These are phyloP conservation scores for Xylariaceae sp. DNA, from an alignment of 2,329 filamentous ascomycete species.

Conservation along the genomic window DNA sequence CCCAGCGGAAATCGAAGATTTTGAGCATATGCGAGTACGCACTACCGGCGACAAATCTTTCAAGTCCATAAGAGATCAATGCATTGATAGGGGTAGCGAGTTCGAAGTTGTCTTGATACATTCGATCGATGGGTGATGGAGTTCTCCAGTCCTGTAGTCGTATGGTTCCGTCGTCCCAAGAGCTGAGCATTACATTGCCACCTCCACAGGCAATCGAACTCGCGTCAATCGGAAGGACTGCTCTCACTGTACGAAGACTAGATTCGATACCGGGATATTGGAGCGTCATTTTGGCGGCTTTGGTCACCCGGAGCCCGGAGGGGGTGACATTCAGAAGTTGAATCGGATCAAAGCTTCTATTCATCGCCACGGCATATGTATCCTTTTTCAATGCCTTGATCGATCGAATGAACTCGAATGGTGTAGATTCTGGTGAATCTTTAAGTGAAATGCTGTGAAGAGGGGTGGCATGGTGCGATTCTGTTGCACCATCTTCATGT, in stretches of 20 bases:
- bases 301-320: conserved; percentile 38
- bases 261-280: conserved; percentile 25
- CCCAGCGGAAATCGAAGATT: conserved; percentile 53
- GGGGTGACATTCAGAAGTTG: conserved; percentile 45
- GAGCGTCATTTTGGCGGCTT: conserved; percentile 31
- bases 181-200: conserved; percentile 43
- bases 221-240: conserved; percentile 42
- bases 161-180: conserved; percentile 52
- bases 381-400: conserved; percentile 45
- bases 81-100: conserved; percentile 43
- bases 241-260: conserved; percentile 36
- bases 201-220: conserved; percentile 30
- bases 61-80: conserved; percentile 46
- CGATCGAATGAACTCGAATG: conserved; percentile 29
- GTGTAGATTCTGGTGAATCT: conserved; percentile 8
- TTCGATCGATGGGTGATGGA: conserved; percentile 40
- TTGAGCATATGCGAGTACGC: conserved; percentile 41
- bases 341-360: conserved; percentile 39
- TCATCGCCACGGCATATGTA: conserved; percentile 43
- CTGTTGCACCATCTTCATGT: conserved; percentile 5
- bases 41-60: conserved; percentile 49
- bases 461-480: conserved; percentile 15
- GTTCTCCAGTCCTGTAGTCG: conserved; percentile 49
- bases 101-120: conserved; percentile 53
- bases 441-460: conserved; percentile 21